Conservation (phyloP, 306 rosid genomes). For the Hippophae rhamnoides region DNA sequence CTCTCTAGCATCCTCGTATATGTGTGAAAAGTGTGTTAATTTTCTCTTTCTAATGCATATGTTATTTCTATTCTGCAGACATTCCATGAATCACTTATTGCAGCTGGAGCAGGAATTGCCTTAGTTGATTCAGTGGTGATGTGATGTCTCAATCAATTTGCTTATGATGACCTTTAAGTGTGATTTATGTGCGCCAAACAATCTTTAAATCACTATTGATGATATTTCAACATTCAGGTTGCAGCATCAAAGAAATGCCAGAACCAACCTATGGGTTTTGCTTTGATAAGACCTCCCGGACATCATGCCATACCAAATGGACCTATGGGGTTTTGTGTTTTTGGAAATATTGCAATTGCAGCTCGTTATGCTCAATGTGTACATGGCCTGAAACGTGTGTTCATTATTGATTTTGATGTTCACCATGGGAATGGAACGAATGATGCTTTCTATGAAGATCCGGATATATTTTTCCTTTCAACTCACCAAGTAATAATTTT, state of each 20-base stretch:
- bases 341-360: constrained; percentile 84
- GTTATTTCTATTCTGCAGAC: constrained; percentile 55
- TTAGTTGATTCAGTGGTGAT: constrained; percentile 90
- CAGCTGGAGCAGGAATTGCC: constrained; percentile 86
- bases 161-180: constrained; percentile 22
- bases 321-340: constrained; percentile 89
- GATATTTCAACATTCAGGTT: constrained; percentile 32
- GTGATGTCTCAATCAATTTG: constrained; percentile 45
- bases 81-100: constrained; percentile 63
- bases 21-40: neutral
- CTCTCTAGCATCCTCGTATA: neutral
- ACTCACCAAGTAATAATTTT: constrained; percentile 61
- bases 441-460: constrained; percentile 87
- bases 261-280: constrained; percentile 76
- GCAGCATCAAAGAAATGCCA: constrained; percentile 48
- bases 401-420: constrained; percentile 86
- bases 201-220: neutral
- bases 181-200: constrained; percentile 2
- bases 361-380: constrained; percentile 85
- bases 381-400: constrained; percentile 75
- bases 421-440: constrained; percentile 96
- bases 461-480: constrained; percentile 79
- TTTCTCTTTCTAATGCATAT: constrained; percentile 25
- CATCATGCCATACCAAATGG: constrained; percentile 93
- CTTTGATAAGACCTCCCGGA: constrained; percentile 94